Evolutionary conservation across 1,284 basidiomycete species (phyloP).

Genomic region (Malassezia obtusa): DNA sequence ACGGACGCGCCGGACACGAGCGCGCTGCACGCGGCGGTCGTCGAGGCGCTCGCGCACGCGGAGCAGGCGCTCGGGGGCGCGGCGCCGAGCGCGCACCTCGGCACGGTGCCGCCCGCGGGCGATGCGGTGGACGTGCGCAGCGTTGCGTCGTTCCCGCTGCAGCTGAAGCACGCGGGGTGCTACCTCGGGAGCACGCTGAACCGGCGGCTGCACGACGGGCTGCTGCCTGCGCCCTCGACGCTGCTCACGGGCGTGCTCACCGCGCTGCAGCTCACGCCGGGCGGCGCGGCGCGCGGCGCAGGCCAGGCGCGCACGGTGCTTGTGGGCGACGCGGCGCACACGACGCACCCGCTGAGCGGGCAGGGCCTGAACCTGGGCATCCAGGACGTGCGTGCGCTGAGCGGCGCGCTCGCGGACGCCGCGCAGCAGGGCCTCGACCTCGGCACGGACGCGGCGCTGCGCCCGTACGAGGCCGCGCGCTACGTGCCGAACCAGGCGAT

Average conservation of each 20-base stretch:
- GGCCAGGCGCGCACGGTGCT: constrained; percentile 65
- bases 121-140: constrained; percentile 64
- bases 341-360: constrained; percentile 89
- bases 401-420: constrained; percentile 20
- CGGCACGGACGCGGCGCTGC: constrained; percentile 33
- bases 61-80: constrained; percentile 19
- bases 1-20: constrained; percentile 16
- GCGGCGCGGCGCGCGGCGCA: constrained; percentile 24
- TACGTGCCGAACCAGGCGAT: constrained; percentile 43
- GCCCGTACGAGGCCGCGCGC: constrained; percentile 30
- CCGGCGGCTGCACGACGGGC: constrained; percentile 3
- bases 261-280: constrained; percentile 22
- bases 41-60: constrained; percentile 19
- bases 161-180: constrained; percentile 72
- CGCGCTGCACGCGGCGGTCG: constrained; percentile 25
- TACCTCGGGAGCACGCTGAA: constrained; percentile 60
- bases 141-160: constrained; percentile 79
- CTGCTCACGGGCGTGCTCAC: constrained; percentile 25
- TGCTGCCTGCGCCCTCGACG: constrained; percentile 19
- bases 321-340: constrained; percentile 92
- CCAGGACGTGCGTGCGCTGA: constrained; percentile 57
- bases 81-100: constrained; percentile 24
- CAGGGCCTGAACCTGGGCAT: constrained; percentile 91
- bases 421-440: constrained; percentile 31
- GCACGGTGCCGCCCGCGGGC: constrained; percentile 60